Conservation (phyloP, 2,329 filamentous ascomycete species). For the Rutstroemia sp. region DNA sequence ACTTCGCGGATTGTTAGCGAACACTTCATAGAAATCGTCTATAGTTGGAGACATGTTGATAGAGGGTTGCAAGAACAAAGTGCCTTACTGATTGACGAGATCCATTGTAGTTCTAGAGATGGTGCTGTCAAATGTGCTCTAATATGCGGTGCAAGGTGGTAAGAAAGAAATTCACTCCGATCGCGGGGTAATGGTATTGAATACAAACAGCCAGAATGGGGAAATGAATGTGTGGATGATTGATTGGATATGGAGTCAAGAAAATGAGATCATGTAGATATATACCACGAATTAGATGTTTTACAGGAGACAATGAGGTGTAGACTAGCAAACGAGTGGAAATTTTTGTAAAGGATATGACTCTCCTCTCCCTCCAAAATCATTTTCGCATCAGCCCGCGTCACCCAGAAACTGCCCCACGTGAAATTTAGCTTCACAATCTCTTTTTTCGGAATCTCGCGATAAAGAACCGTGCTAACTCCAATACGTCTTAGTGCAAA, state of each 20-base stretch:
- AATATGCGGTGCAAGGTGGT: background rate
- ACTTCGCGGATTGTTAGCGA: conserved; percentile 44
- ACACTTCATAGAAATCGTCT: conserved; percentile 30
- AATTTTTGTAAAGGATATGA: conserved; percentile 1
- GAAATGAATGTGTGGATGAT: background rate
- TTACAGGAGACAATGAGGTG: background rate
- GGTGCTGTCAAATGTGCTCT: background rate
- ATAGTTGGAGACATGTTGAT: conserved; percentile 11
- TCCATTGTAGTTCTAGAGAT: conserved; percentile 39
- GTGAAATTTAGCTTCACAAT: background rate
- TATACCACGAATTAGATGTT: background rate
- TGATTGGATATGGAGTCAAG: background rate
- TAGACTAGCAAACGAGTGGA: background rate
- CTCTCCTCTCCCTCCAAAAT: background rate
- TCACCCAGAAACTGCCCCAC: conserved; percentile 3
- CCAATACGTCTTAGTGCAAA: background rate
- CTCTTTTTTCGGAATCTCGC: background rate
- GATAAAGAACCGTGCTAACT: background rate
- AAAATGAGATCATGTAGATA: background rate
- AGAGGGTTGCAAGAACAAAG: conserved; percentile 3
- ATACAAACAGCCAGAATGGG: background rate
- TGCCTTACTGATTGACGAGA: conserved; percentile 51
- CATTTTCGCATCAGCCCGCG: too few species aligned
- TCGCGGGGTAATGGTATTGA: conserved; percentile 7
- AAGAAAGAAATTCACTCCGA: conserved; percentile 1